Conservation (phyloP, 192 early-diverging fungal species). For the Backusella morwellensis region DNA sequence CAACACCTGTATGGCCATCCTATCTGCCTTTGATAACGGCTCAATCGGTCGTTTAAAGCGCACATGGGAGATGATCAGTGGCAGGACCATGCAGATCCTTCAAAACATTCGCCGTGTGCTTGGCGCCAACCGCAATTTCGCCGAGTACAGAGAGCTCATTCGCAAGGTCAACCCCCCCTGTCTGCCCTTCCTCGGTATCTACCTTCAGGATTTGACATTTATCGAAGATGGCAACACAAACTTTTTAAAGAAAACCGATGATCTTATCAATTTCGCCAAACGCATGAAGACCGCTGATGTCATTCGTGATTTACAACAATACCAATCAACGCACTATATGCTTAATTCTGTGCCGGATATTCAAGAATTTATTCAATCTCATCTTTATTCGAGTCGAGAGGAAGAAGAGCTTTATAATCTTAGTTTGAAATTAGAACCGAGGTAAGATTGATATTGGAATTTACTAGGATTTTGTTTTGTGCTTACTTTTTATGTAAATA, state of each 20-base stretch:
- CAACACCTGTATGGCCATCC: conserved; percentile 84
- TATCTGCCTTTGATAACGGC: conserved; percentile 81
- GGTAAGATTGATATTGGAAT: conserved; percentile 29
- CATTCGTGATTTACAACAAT: conserved; percentile 87
- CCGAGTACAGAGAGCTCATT: conserved; percentile 76
- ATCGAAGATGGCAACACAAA: conserved; percentile 88
- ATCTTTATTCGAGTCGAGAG: conserved; percentile 64
- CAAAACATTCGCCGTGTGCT: conserved; percentile 70
- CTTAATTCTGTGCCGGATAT: conserved; percentile 80
- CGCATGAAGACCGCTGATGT: conserved; percentile 84
- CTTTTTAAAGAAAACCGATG: conserved; percentile 53
- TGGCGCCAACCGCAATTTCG: conserved; percentile 78
- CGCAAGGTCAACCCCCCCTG: conserved; percentile 74
- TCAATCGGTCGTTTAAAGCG: conserved; percentile 85
- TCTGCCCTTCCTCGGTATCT: conserved; percentile 83
- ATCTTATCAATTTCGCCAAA: conserved; percentile 91
- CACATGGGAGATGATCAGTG: conserved; percentile 73
- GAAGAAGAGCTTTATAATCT: conserved; percentile 78
- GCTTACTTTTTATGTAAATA: not conserved
- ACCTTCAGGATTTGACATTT: conserved; percentile 86
- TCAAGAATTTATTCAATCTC: conserved; percentile 71
- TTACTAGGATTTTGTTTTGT: not conserved
- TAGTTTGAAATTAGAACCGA: conserved; percentile 79
- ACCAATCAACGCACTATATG: conserved; percentile 79
- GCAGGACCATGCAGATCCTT: conserved; percentile 51